phyloP scores from a whole-genome alignment of 2,329 filamentous ascomycete species.

The Trichoderma sp. region DNA sequence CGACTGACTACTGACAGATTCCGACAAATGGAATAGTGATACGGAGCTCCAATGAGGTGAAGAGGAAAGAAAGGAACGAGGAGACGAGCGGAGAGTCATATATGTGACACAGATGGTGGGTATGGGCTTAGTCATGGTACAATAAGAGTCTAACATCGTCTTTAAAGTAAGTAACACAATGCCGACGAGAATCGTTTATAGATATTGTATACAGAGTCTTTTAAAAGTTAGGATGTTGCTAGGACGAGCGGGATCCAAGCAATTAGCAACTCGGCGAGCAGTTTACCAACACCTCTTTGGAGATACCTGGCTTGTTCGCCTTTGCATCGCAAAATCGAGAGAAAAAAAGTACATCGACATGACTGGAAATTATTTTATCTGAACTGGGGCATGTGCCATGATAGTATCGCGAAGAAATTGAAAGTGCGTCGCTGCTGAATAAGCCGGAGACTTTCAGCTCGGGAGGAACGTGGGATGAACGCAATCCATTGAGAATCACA shows the following conservation, averaged over 20 bases:
- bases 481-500: not conserved
- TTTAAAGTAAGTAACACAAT: not conserved
- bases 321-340: not conserved
- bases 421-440: not conserved
- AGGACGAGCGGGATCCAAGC: not conserved
- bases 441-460: not conserved
- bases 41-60: not conserved
- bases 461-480: not conserved
- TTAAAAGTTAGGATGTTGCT: not conserved
- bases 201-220: not conserved
- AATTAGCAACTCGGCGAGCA: not conserved
- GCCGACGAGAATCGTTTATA: not conserved
- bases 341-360: not conserved
- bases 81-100: not conserved
- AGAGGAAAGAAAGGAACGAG: not conserved
- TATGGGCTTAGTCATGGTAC: not conserved
- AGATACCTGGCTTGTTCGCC: not conserved
- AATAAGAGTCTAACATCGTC: not conserved
- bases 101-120: not conserved
- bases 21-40: not conserved
- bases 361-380: not conserved
- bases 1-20: not conserved
- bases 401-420: not conserved
- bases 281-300: not conserved
- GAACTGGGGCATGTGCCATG: not conserved